phyloP scores from a whole-genome alignment of 2,329 filamentous ascomycete genomes.

The Cercospora sp. region DNA sequence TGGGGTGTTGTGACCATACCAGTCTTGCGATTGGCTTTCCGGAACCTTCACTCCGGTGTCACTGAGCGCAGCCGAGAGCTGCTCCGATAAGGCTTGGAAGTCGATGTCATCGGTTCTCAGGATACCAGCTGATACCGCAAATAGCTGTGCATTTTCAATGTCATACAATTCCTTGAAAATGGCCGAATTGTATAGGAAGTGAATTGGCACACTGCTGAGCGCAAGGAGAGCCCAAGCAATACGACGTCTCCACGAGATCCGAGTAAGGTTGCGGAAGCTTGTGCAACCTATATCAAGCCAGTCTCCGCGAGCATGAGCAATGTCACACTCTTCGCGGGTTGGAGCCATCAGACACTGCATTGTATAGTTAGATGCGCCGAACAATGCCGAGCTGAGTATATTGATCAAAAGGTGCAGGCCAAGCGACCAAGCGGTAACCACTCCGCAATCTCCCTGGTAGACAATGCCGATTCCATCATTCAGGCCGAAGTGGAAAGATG shows the following conservation, averaged over 20 bases:
- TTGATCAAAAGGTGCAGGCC: conserved; percentile 52
- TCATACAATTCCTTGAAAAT: conserved; percentile 27
- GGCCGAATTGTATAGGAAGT: conserved; percentile 42
- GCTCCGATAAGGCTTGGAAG: background rate
- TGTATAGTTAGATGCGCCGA: conserved; percentile 53
- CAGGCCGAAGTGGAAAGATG: conserved; percentile 6
- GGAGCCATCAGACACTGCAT: conserved; percentile 57
- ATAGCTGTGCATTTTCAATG: conserved; percentile 9
- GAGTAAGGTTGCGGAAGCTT: conserved; percentile 44
- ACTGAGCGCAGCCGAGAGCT: background rate
- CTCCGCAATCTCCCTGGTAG: conserved; percentile 31
- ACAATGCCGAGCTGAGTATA: conserved; percentile 47
- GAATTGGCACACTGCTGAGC: conserved; percentile 40
- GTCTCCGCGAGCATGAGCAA: conserved; percentile 45
- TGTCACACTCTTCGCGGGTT: conserved; percentile 52
- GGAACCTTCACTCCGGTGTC: background rate
- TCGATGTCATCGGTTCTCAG: conserved; percentile 17
- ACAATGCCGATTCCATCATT: conserved; percentile 24
- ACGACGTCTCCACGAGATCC: conserved; percentile 28
- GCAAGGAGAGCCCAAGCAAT: conserved; percentile 35
- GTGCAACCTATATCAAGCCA: conserved; percentile 52
- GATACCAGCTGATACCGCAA: conserved; percentile 28
- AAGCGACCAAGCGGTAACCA: conserved; percentile 20
- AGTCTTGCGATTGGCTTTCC: background rate
- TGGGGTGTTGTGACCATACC: background rate